Conservation (phyloP, 202 grass and related monocot genomes). For the Schoenoplectus triqueter region DNA sequence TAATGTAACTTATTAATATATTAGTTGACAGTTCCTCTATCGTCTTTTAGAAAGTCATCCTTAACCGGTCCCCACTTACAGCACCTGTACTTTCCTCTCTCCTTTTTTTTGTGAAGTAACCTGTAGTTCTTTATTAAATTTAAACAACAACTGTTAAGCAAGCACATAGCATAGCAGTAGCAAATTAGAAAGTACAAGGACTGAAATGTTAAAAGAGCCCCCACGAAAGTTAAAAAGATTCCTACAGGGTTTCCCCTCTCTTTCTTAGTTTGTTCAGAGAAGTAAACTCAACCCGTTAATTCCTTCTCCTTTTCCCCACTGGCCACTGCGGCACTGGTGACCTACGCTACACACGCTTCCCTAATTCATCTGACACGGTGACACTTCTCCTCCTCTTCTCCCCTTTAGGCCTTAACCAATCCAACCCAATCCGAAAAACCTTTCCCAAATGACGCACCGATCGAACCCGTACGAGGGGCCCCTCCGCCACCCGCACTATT, state of each 20-base stretch:
- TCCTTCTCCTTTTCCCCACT: neutral
- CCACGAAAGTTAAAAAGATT: constrained; percentile 14
- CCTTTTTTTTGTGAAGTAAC: neutral
- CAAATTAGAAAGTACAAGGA: neutral
- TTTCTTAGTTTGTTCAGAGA: neutral
- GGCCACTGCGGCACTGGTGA: neutral
- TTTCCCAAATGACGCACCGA: constrained; percentile 33
- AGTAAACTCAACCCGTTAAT: neutral
- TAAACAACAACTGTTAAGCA: neutral
- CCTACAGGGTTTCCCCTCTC: neutral
- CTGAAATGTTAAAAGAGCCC: neutral
- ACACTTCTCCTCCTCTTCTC: neutral
- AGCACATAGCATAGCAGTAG: neutral
- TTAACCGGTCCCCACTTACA: neutral
- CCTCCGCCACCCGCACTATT: constrained; percentile 64
- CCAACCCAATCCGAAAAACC: constrained; percentile 38
- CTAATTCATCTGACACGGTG: constrained; percentile 21
- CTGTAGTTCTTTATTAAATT: neutral
- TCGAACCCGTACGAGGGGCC: constrained; percentile 43
- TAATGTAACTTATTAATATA: too few species aligned
- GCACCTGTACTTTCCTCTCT: neutral
- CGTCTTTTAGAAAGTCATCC: neutral
- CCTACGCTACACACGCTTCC: neutral
- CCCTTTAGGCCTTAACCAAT: neutral
- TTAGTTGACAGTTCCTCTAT: too few species aligned